phyloP scores from a whole-genome alignment of 345 rosid species.

The Brassica nigra region DNA sequence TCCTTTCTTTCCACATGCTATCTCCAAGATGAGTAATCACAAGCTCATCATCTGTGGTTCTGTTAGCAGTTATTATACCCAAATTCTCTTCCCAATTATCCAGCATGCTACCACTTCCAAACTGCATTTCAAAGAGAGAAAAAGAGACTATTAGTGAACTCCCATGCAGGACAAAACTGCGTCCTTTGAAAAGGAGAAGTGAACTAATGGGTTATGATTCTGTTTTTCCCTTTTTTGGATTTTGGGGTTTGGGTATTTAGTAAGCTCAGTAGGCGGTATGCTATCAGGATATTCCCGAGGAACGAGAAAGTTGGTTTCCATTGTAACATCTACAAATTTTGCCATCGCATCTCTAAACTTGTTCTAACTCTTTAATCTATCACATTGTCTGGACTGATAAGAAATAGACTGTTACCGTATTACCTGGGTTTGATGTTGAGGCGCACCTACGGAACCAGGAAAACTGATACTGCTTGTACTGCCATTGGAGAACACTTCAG shows the following conservation, averaged over 20 bases:
- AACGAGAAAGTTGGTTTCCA: not conserved
- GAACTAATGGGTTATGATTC: not conserved
- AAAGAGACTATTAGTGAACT: not conserved
- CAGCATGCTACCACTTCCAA: constrained; percentile 79
- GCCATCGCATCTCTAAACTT: not conserved
- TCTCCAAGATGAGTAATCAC: constrained; percentile 97
- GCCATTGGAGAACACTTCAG: constrained; percentile 73
- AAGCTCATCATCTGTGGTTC: constrained; percentile 94
- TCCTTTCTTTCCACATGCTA: constrained; percentile 95
- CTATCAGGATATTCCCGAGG: not conserved
- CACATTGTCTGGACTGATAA: not conserved
- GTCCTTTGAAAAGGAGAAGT: constrained; percentile 7
- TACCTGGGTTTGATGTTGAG: constrained; percentile 70
- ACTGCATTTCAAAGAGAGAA: constrained; percentile 49
- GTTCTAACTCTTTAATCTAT: not conserved
- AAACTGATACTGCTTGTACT: constrained; percentile 38
- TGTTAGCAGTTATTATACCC: constrained; percentile 94
- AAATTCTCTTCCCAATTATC: constrained; percentile 98
- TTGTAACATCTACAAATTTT: not conserved
- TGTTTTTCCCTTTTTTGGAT: not conserved
- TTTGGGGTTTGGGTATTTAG: not conserved
- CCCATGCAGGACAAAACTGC: not conserved
- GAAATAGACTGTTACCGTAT: constrained; percentile 16
- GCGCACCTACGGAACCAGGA: constrained; percentile 45
- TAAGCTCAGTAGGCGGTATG: not conserved